Base-by-base conservation (phyloP, 306 rosid genomes). In the Leucaena leucocephala region DNA sequence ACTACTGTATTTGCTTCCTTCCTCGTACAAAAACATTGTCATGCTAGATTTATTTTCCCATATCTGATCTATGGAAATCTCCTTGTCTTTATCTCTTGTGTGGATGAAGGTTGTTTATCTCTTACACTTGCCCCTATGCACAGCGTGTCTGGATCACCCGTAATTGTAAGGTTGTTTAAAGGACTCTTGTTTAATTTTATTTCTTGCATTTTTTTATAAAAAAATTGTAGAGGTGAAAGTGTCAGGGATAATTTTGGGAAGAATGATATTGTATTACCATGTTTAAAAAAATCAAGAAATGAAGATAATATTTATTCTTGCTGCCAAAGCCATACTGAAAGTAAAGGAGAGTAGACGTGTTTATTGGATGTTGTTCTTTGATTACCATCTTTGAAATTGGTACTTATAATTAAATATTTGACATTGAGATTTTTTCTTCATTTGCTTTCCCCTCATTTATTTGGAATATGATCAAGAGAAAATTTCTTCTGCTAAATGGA, bases 101-200 rank as follows among this genome's bases (percentile, higher is more conserved):
- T 68, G 76, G 74, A 63, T 82, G 82, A 81, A 93, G 98, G 92
- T 83, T 93, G 88, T 93, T 88, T 84, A 86, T 93, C 82, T 85
- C 95, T 58, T 91, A 93, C 76, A 63, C 49, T 5, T 93, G 98
- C 88, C 98, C 98, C 27, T 91, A 86, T 81, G 98, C 97, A 7
- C 97, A 93, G 82, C 93, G 97, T 42, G 93, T 74, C 66, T 93
- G 97, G 98, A 91, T 91, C 86, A 65, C 95, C 27, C 88, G 97
- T 68, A 93, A 91, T 63, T 80, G 89, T 67, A 91, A 93, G 98
- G 98, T 93, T 80, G 74, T 62, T 77, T 76, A 68, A 36, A 55
- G 27, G 34, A 74, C 54, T 72, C 59, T 65, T 12, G 17, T 49
- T 42, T 21, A 58, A 46, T 78, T 59, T 44, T 45, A 49, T 3